Conservation (phyloP, 2,329 filamentous ascomycete species). For the Zymoseptoria brevis region DNA sequence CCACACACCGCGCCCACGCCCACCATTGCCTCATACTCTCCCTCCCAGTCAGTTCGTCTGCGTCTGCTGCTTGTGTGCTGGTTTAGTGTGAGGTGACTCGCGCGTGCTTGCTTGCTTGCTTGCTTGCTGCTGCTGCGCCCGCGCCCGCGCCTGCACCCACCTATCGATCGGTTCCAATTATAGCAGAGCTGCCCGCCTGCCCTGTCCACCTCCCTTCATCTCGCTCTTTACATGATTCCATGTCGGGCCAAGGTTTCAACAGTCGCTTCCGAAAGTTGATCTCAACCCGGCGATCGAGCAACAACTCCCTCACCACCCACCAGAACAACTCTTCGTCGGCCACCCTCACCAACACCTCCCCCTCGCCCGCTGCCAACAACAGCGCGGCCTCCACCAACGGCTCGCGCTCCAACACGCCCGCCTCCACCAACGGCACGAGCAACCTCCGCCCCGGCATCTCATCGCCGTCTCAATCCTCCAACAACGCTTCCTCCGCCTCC, state of each 20-base stretch:
- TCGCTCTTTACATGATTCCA: constrained; percentile 42
- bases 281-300: constrained; percentile 64
- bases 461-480: constrained; percentile 16
- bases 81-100: too few species aligned
- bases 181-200: background rate
- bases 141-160: background rate
- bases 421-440: constrained; percentile 38
- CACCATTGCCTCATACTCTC: too few species aligned
- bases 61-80: too few species aligned
- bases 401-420: constrained; percentile 29
- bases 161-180: background rate
- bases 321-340: constrained; percentile 39
- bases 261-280: constrained; percentile 70
- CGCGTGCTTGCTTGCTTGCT: background rate
- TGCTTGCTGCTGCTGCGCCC: background rate
- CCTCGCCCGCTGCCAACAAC: constrained; percentile 12
- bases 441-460: constrained; percentile 30
- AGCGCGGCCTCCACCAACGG: constrained; percentile 26
- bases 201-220: constrained; percentile 40
- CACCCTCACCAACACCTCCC: constrained; percentile 30
- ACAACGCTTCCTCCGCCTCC: constrained; percentile 34
- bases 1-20: too few species aligned
- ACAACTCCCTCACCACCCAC: constrained; percentile 56
- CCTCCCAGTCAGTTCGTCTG: too few species aligned
- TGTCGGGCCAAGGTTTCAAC: constrained; percentile 46